phyloP scores from a whole-genome alignment of 1,284 basidiomycete genomes.

The Sparassis latifolia region DNA sequence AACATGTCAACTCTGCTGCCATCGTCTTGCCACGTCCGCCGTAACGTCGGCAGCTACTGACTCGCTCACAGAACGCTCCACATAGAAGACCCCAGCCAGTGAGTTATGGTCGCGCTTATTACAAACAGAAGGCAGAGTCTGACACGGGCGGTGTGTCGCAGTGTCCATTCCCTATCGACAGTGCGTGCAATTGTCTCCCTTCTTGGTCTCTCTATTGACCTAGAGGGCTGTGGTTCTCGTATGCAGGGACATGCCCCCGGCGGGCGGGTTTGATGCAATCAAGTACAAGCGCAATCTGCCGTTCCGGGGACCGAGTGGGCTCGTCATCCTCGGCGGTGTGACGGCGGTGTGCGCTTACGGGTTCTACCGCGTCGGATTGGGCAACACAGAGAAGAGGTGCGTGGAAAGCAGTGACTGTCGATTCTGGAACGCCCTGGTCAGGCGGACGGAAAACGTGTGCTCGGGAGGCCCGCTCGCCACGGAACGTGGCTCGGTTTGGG shows the following conservation, averaged over 20 bases:
- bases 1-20: slow-evolving; percentile 11
- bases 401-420: slow-evolving; percentile 26
- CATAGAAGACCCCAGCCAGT: slow-evolving; percentile 7
- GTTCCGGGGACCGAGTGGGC: slow-evolving; percentile 84
- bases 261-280: slow-evolving; percentile 89
- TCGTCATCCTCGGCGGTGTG: slow-evolving; percentile 82
- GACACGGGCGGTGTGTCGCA: slow-evolving; percentile 22
- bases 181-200: slow-evolving; percentile 31
- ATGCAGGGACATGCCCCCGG: slow-evolving; percentile 89
- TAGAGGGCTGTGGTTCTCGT: slow-evolving; percentile 8
- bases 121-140: slow-evolving; percentile 7
- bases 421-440: slow-evolving; percentile 33
- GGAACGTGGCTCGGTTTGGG: slow-evolving; percentile 61
- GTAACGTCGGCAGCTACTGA: slow-evolving; percentile 5
- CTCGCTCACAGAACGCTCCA: slow-evolving; percentile 8
- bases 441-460: slow-evolving; percentile 60
- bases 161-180: slow-evolving; percentile 66
- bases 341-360: slow-evolving; percentile 85
- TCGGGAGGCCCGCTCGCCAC: slow-evolving; percentile 44
- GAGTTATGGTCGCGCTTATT: slow-evolving; percentile 11
- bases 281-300: slow-evolving; percentile 97
- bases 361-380: slow-evolving; percentile 88
- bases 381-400: slow-evolving; percentile 90
- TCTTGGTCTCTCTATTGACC: slow-evolving; percentile 9
- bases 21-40: slow-evolving; percentile 5